Evolutionary conservation across 1,139 yeast genomes (phyloP).

Genomic region (Candida smagusa): DNA sequence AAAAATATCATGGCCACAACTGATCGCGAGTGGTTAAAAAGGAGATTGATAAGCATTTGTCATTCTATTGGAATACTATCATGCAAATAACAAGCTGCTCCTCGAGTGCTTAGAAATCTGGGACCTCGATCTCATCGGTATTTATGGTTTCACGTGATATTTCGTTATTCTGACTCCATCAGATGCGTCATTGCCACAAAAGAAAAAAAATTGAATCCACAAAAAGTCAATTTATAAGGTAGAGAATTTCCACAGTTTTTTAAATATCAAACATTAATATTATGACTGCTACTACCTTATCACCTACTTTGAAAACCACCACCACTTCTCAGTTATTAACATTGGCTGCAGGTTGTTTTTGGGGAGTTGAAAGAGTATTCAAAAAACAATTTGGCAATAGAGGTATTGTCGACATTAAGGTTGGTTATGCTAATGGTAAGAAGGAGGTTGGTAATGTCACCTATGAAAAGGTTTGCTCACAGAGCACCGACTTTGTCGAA

Average conservation of each 20-base stretch:
- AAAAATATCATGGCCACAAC: too few species aligned
- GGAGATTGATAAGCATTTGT: too few species aligned
- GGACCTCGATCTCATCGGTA: too few species aligned
- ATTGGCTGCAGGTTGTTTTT: constrained; percentile 84
- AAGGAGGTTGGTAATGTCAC: constrained; percentile 49
- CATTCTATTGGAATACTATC: too few species aligned
- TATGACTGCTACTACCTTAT: constrained; percentile 21
- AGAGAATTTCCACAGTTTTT: constrained; percentile 5
- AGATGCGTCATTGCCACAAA: not conserved
- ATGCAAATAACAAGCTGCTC: too few species aligned
- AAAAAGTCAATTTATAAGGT: not conserved
- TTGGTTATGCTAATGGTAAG: constrained; percentile 87
- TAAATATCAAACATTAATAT: not conserved
- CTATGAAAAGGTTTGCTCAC: constrained; percentile 74
- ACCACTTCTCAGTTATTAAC: constrained; percentile 51
- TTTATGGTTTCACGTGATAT: constrained; percentile 6
- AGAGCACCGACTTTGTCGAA: constrained; percentile 72
- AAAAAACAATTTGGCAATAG: constrained; percentile 59
- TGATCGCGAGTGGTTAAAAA: too few species aligned
- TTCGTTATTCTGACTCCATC: constrained; percentile 5
- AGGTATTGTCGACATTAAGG: constrained; percentile 73
- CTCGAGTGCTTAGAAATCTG: too few species aligned
- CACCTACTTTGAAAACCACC: constrained; percentile 37
- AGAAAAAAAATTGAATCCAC: constrained; percentile 1
- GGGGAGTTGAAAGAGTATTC: constrained; percentile 92